Percentiles rank a stretch among this genome's conserved stretches.
Conservation (phyloP, 805 yeast species). For the Zygosaccharomyces pseudorouxii region DNA sequence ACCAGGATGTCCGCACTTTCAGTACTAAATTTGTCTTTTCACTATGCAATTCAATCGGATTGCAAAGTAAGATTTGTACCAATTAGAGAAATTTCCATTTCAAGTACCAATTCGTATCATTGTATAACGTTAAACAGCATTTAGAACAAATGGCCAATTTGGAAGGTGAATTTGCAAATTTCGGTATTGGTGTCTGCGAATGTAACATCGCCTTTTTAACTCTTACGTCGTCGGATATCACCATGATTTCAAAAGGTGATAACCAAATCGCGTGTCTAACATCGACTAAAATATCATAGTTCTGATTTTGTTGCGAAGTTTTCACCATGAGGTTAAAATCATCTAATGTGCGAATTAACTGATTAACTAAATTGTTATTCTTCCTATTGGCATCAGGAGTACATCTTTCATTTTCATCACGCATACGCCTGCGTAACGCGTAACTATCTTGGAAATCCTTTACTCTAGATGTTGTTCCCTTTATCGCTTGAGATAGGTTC, state of each 20-base stretch:
- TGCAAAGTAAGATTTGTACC: constrained; percentile 21
- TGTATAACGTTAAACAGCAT: constrained; percentile 15
- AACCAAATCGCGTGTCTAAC: constrained; percentile 1
- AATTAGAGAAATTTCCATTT: constrained; percentile 22
- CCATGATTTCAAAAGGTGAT: constrained; percentile 11
- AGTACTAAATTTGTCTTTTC: constrained; percentile 35
- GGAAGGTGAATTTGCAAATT: not conserved
- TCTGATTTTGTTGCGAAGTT: constrained; percentile 1
- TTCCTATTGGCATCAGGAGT: not conserved
- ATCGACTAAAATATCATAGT: constrained; percentile 6
- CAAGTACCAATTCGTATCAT: constrained; percentile 20
- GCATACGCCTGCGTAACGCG: not conserved
- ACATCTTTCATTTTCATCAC: not conserved
- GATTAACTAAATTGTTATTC: not conserved
- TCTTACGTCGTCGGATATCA: constrained; percentile 1
- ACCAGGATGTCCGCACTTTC: constrained; percentile 30
- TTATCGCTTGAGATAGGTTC: not conserved
- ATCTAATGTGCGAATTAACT: not conserved
- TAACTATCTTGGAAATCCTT: too few species aligned
- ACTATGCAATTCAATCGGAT: constrained; percentile 28
- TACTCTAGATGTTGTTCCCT: not conserved
- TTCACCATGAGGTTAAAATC: constrained; percentile 4
- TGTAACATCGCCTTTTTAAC: constrained; percentile 4
- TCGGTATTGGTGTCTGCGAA: constrained; percentile 4
- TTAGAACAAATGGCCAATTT: constrained; percentile 18